A percentile compares a stretch with the other conserved stretches of the same genome.
Conservation (phyloP, 768 basidiomycete genomes). For the Mycena chlorophos region DNA sequence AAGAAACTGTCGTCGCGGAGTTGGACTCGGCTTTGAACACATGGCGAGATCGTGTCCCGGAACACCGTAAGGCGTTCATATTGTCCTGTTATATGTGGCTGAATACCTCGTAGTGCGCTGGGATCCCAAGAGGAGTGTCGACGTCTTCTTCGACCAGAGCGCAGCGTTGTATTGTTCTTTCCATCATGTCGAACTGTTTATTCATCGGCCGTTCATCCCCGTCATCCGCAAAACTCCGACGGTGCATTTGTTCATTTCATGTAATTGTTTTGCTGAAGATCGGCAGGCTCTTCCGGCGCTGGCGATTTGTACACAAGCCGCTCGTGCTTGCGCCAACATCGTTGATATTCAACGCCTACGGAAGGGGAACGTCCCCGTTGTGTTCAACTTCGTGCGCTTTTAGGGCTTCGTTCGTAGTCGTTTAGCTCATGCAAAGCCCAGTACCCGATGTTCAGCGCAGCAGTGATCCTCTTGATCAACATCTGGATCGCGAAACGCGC, state of each 20-base stretch:
- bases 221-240: constrained; percentile 46
- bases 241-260: neutral
- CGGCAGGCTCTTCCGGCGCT: constrained; percentile 54
- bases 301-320: constrained; percentile 82
- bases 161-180: constrained; percentile 50
- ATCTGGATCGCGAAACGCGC: constrained; percentile 61
- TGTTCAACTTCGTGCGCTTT: constrained; percentile 34
- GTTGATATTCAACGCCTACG: constrained; percentile 50
- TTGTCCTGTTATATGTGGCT: neutral
- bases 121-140: constrained; percentile 36
- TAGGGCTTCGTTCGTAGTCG: neutral
- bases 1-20: constrained; percentile 65
- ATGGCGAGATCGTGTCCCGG: constrained; percentile 72
- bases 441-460: constrained; percentile 38
- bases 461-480: constrained; percentile 61
- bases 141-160: constrained; percentile 54
- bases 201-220: constrained; percentile 80
- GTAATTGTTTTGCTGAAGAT: neutral
- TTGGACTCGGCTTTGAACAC: constrained; percentile 74
- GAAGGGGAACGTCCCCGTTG: constrained; percentile 32
- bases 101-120: neutral
- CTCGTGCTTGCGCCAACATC: constrained; percentile 72
- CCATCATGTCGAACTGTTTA: constrained; percentile 59
- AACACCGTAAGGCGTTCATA: neutral
- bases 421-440: constrained; percentile 28